Base-by-base conservation (phyloP, 257 asterid genomes). In the Osmanthus fragrans region DNA sequence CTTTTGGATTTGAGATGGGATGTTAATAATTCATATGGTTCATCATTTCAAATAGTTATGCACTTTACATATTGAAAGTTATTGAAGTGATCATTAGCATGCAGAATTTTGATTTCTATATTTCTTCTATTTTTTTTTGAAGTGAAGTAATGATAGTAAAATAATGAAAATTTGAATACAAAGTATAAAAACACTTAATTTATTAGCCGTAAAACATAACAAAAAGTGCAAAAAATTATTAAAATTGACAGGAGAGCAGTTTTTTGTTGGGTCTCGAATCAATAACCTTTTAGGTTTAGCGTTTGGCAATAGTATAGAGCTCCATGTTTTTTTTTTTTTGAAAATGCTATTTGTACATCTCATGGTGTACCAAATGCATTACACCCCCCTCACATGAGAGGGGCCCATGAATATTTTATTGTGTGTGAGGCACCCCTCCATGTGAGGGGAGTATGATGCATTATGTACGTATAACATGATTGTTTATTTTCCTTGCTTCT, bases 71-170 rank as follows among this genome's bases (percentile, higher is more conserved):
- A 8, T 25, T 10, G 7, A 60, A 60, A 23, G 32, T 60, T 10
- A 60, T 23, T 60, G 67, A 60, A 60, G 68, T 60, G 33, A 60
- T 60, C 68, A 60, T 40, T 60, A 60, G 33, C 68, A 60, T 60
- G 68, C 68, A 60, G 18, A 60, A 60, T 8, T 10, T 21, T 60
- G 18, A 25, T 60, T 60, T 60, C 68, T 21, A 16, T 60, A 60
- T 25, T 60, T 60, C 68, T 60, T 60, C 11, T 21, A 8, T n/a
- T 18, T 25, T 12, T n/a, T 60, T 25, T 60, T 11, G 68, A 21
- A 10, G 33, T 9, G 67, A 23, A 58, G 30, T 58, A 6, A 58
- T 58, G 68, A 7, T 11, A 60, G 68, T 60, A 21, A 60, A 23
- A 60, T 21, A 60, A 60, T 60, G 15, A 23, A 58, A 60, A 0